phyloP scores from a whole-genome alignment of 1,139 yeast species.

The Barnettozyma hawaiiensis region DNA sequence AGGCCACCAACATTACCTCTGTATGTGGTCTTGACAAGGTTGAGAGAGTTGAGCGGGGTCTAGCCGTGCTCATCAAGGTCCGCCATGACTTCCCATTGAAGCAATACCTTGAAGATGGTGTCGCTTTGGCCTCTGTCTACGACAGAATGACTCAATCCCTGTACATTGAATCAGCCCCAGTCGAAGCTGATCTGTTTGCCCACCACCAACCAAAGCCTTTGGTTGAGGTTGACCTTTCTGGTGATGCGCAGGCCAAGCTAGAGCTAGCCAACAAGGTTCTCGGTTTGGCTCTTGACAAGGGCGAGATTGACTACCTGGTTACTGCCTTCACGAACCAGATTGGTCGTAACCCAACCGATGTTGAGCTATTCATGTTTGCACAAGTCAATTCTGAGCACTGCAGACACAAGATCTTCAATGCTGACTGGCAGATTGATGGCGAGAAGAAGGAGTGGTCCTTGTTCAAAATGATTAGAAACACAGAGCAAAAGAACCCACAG shows the following conservation, averaged over 20 bases:
- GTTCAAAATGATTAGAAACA: constrained; percentile 94
- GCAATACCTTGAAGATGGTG: constrained; percentile 45
- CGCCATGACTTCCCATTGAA: constrained; percentile 62
- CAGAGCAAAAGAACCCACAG: constrained; percentile 76
- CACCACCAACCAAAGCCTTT: constrained; percentile 83
- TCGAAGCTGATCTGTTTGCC: constrained; percentile 64
- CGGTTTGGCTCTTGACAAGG: constrained; percentile 88
- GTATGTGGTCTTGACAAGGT: constrained; percentile 79
- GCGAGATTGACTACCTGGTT: constrained; percentile 85
- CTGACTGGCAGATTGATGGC: constrained; percentile 96
- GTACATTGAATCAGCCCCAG: constrained; percentile 55
- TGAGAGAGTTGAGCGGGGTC: constrained; percentile 87
- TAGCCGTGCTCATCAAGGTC: constrained; percentile 65
- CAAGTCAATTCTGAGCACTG: constrained; percentile 99
- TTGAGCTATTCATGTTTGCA: constrained; percentile 97
- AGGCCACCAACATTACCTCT: constrained; percentile 90
- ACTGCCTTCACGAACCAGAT: constrained; percentile 69
- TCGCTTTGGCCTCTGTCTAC: constrained; percentile 61
- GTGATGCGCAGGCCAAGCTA: constrained; percentile 53
- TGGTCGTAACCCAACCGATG: constrained; percentile 94
- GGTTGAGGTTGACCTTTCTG: constrained; percentile 60
- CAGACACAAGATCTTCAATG: constrained; percentile 97
- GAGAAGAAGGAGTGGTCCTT: constrained; percentile 65
- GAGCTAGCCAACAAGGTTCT: constrained; percentile 72
- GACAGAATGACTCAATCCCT: constrained; percentile 94